A percentile compares a stretch with the other conserved stretches of the same genome.
phyloP scores from a whole-genome alignment of 176 grass and related monocot species.

The Urochloa ruziziensis region DNA sequence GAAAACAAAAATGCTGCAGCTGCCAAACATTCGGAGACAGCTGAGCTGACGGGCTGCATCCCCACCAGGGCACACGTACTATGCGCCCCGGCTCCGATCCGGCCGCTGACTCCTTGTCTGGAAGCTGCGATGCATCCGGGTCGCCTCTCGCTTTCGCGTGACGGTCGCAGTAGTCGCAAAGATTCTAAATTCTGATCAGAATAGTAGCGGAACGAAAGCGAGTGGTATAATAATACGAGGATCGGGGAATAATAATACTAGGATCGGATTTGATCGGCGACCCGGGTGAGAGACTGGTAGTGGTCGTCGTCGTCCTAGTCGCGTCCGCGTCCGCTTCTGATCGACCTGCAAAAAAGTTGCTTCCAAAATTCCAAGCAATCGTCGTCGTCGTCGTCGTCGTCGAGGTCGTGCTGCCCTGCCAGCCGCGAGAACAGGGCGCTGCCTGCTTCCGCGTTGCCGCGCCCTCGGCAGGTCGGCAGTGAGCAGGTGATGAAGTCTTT shows the following conservation, averaged over 20 bases:
- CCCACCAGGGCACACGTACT: background rate
- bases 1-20: background rate
- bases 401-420: background rate
- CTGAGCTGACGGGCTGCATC: background rate
- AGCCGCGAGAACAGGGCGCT: background rate
- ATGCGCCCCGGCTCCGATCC: too few species aligned
- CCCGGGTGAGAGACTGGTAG: background rate
- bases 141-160: background rate
- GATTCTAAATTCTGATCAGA: background rate
- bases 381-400: background rate
- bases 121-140: background rate
- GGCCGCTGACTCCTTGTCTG: background rate
- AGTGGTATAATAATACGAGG: background rate
- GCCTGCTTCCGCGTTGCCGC: background rate
- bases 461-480: background rate
- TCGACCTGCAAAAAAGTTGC: background rate
- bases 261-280: background rate
- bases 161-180: background rate
- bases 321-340: background rate
- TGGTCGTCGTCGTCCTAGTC: background rate
- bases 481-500: background rate
- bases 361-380: background rate
- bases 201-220: background rate
- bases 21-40: background rate
- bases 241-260: background rate